phyloP scores from a whole-genome alignment of 169 alveolate genomes.

The Plasmodium gaboni region DNA sequence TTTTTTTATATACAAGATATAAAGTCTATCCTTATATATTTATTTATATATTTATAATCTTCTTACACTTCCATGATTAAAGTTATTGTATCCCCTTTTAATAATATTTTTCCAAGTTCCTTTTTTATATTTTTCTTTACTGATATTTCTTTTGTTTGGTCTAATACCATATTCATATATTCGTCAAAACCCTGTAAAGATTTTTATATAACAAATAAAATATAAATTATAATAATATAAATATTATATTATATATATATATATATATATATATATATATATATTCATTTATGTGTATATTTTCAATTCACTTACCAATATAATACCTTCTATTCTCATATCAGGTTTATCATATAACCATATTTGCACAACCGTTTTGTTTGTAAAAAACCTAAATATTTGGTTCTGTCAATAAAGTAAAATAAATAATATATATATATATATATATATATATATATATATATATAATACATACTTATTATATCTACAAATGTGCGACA shows the following conservation, averaged over 20 bases:
- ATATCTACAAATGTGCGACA: no score
- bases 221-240: no score
- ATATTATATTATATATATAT: no score
- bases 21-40: not conserved
- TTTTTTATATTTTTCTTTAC: slow-evolving; percentile 90
- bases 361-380: slow-evolving; percentile 94
- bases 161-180: slow-evolving; percentile 96
- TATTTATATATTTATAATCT: not conserved
- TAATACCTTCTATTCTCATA: slow-evolving; percentile 92
- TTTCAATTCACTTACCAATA: slow-evolving; percentile 84
- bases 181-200: slow-evolving; percentile 94
- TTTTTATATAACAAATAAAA: no score
- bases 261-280: no score
- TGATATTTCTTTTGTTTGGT: slow-evolving; percentile 93
- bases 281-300: no score
- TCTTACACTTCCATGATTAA: slow-evolving; percentile 90
- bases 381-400: slow-evolving; percentile 93
- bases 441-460: no score
- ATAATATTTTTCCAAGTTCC: slow-evolving; percentile 92
- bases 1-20: no score
- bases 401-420: slow-evolving; percentile 86
- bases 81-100: slow-evolving; percentile 96
- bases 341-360: slow-evolving; percentile 96
- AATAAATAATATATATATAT: not conserved
- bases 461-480: not conserved